Evolutionary conservation across 2,329 filamentous ascomycete species (phyloP).

Genomic region (Trichoderma atrobrunneum): DNA sequence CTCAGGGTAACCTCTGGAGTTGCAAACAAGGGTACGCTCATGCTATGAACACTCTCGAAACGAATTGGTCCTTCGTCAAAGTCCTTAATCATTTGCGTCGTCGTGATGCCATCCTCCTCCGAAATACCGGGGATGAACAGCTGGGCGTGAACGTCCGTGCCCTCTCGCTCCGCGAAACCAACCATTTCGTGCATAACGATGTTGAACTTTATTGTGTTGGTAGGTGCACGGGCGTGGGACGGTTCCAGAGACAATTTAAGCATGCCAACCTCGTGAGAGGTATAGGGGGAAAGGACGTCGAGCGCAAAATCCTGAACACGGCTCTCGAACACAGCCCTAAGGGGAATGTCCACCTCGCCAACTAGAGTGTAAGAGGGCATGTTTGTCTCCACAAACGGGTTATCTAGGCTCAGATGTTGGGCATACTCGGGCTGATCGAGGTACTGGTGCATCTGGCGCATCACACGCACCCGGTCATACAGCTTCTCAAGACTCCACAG

Average conservation of each 20-base stretch:
- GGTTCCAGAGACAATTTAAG: constrained; percentile 89
- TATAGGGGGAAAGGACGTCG: constrained; percentile 90
- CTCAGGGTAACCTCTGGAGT: constrained; percentile 72
- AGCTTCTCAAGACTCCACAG: constrained; percentile 95
- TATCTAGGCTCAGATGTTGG: constrained; percentile 87
- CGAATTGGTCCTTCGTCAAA: constrained; percentile 91
- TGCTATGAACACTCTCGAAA: constrained; percentile 97
- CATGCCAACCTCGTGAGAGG: constrained; percentile 84
- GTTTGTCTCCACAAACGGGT: constrained; percentile 87
- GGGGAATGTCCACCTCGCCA: constrained; percentile 87
- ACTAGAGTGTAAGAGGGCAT: constrained; percentile 91
- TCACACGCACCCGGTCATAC: constrained; percentile 78
- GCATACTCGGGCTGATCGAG: constrained; percentile 92
- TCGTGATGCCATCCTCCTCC: constrained; percentile 87
- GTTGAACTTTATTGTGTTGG: constrained; percentile 94
- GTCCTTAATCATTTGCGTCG: constrained; percentile 87
- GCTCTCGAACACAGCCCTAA: constrained; percentile 90
- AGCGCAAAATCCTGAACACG: constrained; percentile 91
- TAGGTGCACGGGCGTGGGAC: constrained; percentile 86
- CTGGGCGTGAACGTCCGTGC: constrained; percentile 92
- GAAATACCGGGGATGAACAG: constrained; percentile 92
- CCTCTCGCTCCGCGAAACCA: constrained; percentile 93
- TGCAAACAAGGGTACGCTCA: constrained; percentile 79
- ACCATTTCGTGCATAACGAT: constrained; percentile 96
- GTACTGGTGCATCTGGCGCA: constrained; percentile 97